phyloP scores from a whole-genome alignment of 2,329 filamentous ascomycete genomes.

The Aspergillus terreus region DNA sequence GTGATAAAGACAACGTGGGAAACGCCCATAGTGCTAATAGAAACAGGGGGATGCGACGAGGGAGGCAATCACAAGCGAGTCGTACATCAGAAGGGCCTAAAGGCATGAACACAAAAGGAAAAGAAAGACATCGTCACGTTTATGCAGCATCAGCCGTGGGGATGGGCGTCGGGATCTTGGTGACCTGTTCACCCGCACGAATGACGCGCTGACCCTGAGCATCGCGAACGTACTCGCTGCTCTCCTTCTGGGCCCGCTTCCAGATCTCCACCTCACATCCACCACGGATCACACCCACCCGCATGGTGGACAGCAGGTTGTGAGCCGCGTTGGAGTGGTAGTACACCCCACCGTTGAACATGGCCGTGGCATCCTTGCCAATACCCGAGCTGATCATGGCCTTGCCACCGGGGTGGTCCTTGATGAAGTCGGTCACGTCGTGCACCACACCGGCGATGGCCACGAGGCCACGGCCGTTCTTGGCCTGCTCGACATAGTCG shows the following conservation, averaged over 20 bases:
- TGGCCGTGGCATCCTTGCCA: slow-evolving; percentile 83
- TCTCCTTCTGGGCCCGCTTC: slow-evolving; percentile 81
- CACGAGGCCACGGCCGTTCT: slow-evolving; percentile 72
- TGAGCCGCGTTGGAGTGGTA: slow-evolving; percentile 86
- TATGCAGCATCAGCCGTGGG: slow-evolving; percentile 76
- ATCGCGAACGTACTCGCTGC: slow-evolving; percentile 74
- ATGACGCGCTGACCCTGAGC: slow-evolving; percentile 76
- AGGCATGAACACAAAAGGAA: background rate
- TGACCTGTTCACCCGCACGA: slow-evolving; percentile 80
- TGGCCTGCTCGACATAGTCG: slow-evolving; percentile 73
- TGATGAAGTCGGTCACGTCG: slow-evolving; percentile 79
- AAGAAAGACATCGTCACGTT: slow-evolving; percentile 9
- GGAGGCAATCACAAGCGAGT: slow-evolving; percentile 6
- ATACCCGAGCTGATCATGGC: slow-evolving; percentile 78
- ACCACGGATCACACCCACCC: slow-evolving; percentile 79
- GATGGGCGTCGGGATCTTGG: slow-evolving; percentile 74
- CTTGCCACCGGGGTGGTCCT: slow-evolving; percentile 86
- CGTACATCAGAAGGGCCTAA: slow-evolving; percentile 4
- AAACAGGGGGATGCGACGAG: slow-evolving; percentile 8
- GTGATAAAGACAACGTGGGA: slow-evolving; percentile 4
- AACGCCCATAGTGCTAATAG: slow-evolving; percentile 24
- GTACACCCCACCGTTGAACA: slow-evolving; percentile 91
- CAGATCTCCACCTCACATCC: slow-evolving; percentile 90
- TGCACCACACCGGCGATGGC: slow-evolving; percentile 82
- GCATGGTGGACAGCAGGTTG: slow-evolving; percentile 84